Evolutionary conservation across 805 yeast genomes (phyloP).

Genomic region (Candida corydali): DNA sequence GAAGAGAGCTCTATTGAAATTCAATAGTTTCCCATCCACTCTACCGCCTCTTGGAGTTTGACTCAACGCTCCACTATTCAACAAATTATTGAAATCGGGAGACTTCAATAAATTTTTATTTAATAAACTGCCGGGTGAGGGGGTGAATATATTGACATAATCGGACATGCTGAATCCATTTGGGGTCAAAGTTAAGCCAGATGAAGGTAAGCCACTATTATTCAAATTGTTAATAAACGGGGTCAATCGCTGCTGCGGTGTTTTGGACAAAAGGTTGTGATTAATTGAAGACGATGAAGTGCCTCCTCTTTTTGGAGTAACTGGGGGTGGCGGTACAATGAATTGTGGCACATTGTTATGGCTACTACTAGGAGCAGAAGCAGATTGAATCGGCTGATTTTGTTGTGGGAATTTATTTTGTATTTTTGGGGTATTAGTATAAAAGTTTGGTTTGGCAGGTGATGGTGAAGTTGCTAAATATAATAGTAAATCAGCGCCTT

Average conservation of each 20-base stretch:
- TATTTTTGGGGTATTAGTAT: constrained; percentile 27
- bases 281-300: constrained; percentile 3
- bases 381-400: constrained; percentile 1
- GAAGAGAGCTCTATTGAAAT: constrained; percentile 37
- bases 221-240: constrained; percentile 30
- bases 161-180: constrained; percentile 81
- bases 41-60: constrained; percentile 10
- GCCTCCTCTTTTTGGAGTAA: constrained; percentile 35
- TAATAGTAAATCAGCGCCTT: constrained; percentile 80
- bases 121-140: constrained; percentile 47
- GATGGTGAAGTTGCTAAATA: constrained; percentile 83
- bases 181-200: constrained; percentile 45
- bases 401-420: constrained; percentile 5
- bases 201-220: constrained; percentile 34
- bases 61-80: constrained; percentile 16
- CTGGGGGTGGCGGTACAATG: constrained; percentile 40
- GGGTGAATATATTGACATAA: constrained; percentile 74
- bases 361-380: neutral
- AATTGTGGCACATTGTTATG: constrained; percentile 11
- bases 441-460: constrained; percentile 43
- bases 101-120: constrained; percentile 31
- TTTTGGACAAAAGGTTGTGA: constrained; percentile 18
- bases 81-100: constrained; percentile 36
- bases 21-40: constrained; percentile 42
- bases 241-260: constrained; percentile 40